Base-by-base conservation (phyloP, 2,329 filamentous ascomycete species). In the Alternaria angustiovoidea region DNA sequence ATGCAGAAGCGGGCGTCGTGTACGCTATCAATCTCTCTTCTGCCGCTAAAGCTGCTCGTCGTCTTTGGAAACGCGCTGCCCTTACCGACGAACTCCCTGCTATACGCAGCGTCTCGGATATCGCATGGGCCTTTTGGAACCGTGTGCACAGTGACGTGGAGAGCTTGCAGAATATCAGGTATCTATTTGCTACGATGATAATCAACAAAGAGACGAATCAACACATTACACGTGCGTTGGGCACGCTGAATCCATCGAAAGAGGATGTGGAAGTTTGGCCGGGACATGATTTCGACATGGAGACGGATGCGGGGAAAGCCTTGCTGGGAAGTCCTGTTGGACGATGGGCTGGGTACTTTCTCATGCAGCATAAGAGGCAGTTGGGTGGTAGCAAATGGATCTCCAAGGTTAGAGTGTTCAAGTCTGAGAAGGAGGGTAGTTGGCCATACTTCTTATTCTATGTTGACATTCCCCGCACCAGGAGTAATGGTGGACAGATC, bases 91-190 rank as follows among this genome's bases (percentile, higher is more conserved):
- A 71, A 48, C 63, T 71, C 2, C 70, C 67, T 2, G 20, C 54
- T 12, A 63, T 72, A n/a, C 51, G 57, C 7, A 56, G 59, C 7
- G 41, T 64, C 20, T 66, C 67, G 9, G 67, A 72, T 5, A 48
- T 72, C 20, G 53, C 68, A 11, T 72, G 68, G 70, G 67, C 65
- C 8, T 64, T 58, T 41, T 71, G 70, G 67, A 56, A 63, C 18
- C 60, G 62, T 3, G 59, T 51, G 5, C 53, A 60, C 12, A 26
- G 20, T 2, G 32, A 24, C 1, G 16, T 36, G 6, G 51, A 53
- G 1, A 56, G 60, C 12, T 41, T 68, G 20, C 38, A 42, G 5
- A 66, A 68, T 6, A 66, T 71, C 26, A 56, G 48, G 8, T 72
- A 72, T 36, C 63, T 71, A 32, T 59, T 67, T 11, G 59, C 59